Evolutionary conservation across 2,329 filamentous ascomycete species (phyloP), one percentile per base, ranked within the genome.

Genomic region (Eurotiales sp.): DNA sequence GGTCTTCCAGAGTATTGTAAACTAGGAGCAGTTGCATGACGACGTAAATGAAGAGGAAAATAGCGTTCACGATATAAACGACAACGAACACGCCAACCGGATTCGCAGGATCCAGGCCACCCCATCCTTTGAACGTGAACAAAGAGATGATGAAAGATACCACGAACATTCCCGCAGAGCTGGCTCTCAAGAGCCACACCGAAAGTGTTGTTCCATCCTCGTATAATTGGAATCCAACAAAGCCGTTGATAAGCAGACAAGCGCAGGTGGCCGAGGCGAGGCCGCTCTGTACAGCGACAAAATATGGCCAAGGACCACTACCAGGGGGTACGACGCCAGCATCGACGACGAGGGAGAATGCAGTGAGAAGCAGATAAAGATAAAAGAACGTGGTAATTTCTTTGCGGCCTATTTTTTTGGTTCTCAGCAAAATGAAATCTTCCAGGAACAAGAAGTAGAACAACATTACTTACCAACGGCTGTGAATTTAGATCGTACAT

Each of bases 201-300:
- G 91, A 96, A 36, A 97, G 76, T 2, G 87, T 86, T 1, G 93
- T 99, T 46, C 93, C 93, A 64, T 99, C 93, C 72, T 99, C 93
- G 70, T 99, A 99, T 11, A 99, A 78, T 72, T 97, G 93, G 72
- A 99, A 99, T 29, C 93, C 93, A 49, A 99, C 92, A 65, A 99
- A 99, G 39, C 93, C 93, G 70, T 97, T 97, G 77, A 99, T 91
- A 61, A 97, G 76, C 51, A 99, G 77, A 68, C 87, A 95, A 22
- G 90, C 92, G 67, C 93, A 86, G 23, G 95, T 80, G 1, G 93
- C 89, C 30, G 90, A 96, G 19, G 85, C 77, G 48, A 99, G 77
- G 12, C 92, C 93, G 56, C 86, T 86, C 64, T 99, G 93, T 5
- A 87, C 82, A 10, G 90, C 88, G 58, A 89, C 87, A 65, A 99